Base-by-base conservation (phyloP, 805 yeast species). In the Yamadazyma endophytica region DNA sequence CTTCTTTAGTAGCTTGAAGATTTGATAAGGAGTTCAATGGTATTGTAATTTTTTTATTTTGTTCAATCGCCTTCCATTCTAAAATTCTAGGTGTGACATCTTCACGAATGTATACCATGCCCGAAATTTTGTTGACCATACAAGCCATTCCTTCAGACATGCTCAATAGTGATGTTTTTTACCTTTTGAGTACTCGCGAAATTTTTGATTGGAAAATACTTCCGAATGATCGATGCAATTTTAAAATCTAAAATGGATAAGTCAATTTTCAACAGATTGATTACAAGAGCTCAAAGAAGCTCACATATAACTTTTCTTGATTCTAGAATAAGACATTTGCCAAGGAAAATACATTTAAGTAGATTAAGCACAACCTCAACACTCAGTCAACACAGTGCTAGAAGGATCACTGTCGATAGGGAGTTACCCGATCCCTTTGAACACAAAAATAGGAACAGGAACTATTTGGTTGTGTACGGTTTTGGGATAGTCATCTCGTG, bases 381-480 rank as follows among this genome's bases (percentile, higher is more conserved):
- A 23, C n/a, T 11, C 9, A 7, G 13, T 12, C 9, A 14, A 25
- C 17, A 9, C 13, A 14, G 8, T 6, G 12, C 13, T 28, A 42
- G 39, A 24, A 31, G 31, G 14, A 34, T 49, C 9, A 37, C 84
- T 1, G 71, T 88, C 3, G 84, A 89, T 38, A 66, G 81, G 29
- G 95, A 84, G 29, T 64, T 90, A 22, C 97, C 97, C 4, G 87
- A 84, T 47, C 90, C 89, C 9, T 64, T 73, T 31, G 64, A 65
- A n/a, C 77, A 71, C 34, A 62, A 66, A 40, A 68, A 68, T 33
- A 69, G 64, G 41, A 72, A 73, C 39, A 60, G 78, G 33, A 47
- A 63, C 14, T 75, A 77, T 35, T 80, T 88, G 52, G 55, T 68
- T 5, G 53, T 46, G 7, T 65, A 64, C 36, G 68, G 61, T 1